Evolutionary conservation across 2,329 filamentous ascomycete species (phyloP).

Genomic region (Hymenoscyphus scutula): DNA sequence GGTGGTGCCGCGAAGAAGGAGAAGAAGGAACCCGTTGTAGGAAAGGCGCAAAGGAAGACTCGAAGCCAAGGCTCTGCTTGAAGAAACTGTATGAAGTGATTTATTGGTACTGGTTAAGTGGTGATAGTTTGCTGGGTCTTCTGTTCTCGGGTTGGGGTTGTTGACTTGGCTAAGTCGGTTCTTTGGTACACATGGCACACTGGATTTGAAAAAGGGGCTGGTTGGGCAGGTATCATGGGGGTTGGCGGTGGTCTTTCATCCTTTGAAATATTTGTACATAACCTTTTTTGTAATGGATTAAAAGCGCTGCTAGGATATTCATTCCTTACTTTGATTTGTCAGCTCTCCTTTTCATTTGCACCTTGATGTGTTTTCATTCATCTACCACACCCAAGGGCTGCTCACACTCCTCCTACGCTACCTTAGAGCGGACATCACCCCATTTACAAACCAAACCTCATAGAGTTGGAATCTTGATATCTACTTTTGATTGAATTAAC

Average conservation of each 20-base stretch:
- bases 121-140: not conserved
- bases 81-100: not conserved
- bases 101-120: conserved; percentile 7
- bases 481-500: no score
- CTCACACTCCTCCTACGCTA: no score
- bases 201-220: not conserved
- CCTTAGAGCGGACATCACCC: no score
- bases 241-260: not conserved
- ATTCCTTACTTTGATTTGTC: not conserved
- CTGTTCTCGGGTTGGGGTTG: not conserved
- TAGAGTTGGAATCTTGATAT: no score
- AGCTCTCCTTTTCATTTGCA: no score
- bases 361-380: no score
- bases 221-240: not conserved
- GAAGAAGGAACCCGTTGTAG: conserved; percentile 31
- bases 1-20: conserved; percentile 30
- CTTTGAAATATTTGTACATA: not conserved
- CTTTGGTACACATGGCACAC: not conserved
- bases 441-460: no score
- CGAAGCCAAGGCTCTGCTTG: conserved; percentile 30
- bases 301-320: not conserved
- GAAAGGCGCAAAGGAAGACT: conserved; percentile 30
- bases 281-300: not conserved
- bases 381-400: no score
- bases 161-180: conserved; percentile 15